Base-by-base conservation (phyloP, 805 yeast genomes). In the Metschnikowia rubicola region DNA sequence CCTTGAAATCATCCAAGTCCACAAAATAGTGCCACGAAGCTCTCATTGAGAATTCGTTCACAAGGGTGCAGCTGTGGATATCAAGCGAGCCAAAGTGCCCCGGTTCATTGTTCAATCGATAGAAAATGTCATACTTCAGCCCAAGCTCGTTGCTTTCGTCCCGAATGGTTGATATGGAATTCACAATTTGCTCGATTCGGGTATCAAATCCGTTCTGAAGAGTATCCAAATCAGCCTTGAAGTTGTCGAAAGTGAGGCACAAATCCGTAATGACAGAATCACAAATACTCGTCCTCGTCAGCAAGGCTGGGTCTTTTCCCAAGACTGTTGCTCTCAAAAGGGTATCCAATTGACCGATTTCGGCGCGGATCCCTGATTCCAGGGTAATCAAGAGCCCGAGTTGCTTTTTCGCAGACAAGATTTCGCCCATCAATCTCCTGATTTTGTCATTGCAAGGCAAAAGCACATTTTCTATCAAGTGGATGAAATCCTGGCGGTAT, bases 281-380 rank as follows among this genome's bases (percentile, higher is more conserved):
- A 28, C 50, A 45, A 6, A 21, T 21, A 21, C 26, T 21, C 26
- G 5, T 21, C 7, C 26, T 21, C 26, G 26, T 21, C 26, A 21
- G 26, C 5, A 21, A 21, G 3, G 26, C 26, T 21, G 26, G 7
- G 26, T 21, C 26, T 4, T 21, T 10, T 12, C 21, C 26, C 33
- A 15, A 46, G 28, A 15, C 37, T 35, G 2, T 15, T 12, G 33
- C 19, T 11, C 45, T 39, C 33, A 31, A 35, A 34, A 4, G 2
- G 3, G 10, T 29, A 13, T 28, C 32, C 49, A 9, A 43, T 15
- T 8, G 19, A 32, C 6, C 37, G 8, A 43, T 34, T 30, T 50
- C 53, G 4, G 35, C 40, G 30, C 39, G 33, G 28, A 40, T 28
- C n/a, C 43, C 53, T 8, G 45, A 39, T 4, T 30, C 46, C 39